Evolutionary conservation across 2,329 filamentous ascomycete species (phyloP).

Genomic region (Nemania serpens): DNA sequence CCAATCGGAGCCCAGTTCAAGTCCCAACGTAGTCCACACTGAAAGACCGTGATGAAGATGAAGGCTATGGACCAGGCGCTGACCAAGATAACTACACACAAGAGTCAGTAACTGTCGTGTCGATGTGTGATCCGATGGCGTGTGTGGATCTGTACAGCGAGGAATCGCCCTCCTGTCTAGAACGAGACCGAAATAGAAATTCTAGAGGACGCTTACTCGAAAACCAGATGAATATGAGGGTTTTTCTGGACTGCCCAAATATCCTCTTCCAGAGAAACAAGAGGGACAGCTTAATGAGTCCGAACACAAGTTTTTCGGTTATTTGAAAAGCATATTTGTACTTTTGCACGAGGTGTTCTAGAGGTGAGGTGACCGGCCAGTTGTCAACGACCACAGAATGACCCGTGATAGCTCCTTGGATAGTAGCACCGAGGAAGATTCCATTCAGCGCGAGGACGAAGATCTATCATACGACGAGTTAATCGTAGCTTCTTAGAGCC

Average conservation of each 20-base stretch:
- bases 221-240: no score
- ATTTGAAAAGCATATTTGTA: conserved; percentile 33
- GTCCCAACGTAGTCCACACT: conserved; percentile 25
- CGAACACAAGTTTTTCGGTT: conserved; percentile 30
- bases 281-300: conserved; percentile 33
- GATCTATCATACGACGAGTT: conserved; percentile 1
- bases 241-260: conserved; percentile 16
- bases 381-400: neutral
- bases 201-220: no score
- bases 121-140: no score
- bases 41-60: conserved; percentile 33
- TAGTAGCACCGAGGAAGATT: conserved; percentile 21
- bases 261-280: conserved; percentile 33
- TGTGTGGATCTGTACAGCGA: neutral
- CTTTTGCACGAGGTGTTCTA: neutral
- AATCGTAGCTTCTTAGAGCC: no score
- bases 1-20: conserved; percentile 28
- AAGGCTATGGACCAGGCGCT: conserved; percentile 29
- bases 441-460: conserved; percentile 20
- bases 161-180: no score
- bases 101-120: no score
- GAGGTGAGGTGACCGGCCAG: no score
- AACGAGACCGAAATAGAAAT: no score
- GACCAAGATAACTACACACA: no score
- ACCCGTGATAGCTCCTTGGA: conserved; percentile 20